Evolutionary conservation across 208 protist genomes (phyloP).

Genomic region (Wallacemonas sp.): DNA sequence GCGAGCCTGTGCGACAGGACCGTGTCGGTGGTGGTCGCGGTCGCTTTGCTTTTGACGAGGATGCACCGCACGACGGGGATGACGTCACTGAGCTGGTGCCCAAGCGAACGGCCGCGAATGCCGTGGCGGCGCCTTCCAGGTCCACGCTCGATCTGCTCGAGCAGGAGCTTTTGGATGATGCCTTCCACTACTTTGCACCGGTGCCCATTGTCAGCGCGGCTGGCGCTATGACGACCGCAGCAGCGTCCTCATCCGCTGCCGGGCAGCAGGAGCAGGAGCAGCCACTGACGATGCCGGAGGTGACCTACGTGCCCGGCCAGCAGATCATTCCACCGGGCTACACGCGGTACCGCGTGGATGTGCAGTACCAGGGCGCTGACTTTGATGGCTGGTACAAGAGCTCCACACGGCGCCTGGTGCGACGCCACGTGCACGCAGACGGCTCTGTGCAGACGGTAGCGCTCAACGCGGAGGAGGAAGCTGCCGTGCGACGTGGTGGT

Average conservation of each 20-base stretch:
- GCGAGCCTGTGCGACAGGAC: background rate
- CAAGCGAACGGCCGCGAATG: background rate
- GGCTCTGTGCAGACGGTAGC: slow-evolving; percentile 8
- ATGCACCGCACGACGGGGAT: too few relatives aligned
- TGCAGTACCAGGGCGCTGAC: slow-evolving; percentile 87
- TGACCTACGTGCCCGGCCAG: slow-evolving; percentile 79
- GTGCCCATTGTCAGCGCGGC: background rate
- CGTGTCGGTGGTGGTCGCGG: background rate
- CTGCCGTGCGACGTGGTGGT: background rate
- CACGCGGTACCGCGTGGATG: slow-evolving; percentile 87
- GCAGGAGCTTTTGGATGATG: slow-evolving; percentile 84
- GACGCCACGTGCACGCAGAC: slow-evolving; percentile 7
- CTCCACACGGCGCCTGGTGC: slow-evolving; percentile 30
- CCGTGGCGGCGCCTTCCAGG: background rate
- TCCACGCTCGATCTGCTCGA: slow-evolving; percentile 47
- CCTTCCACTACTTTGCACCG: slow-evolving; percentile 69
- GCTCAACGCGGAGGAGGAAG: background rate
- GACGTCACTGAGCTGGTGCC: background rate
- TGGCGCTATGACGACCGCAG: too few relatives aligned
- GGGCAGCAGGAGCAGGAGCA: background rate
- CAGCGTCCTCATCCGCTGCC: background rate
- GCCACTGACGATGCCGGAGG: slow-evolving; percentile 12
- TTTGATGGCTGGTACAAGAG: slow-evolving; percentile 90
- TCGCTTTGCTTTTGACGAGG: slow-evolving; percentile 7
- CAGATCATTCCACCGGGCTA: slow-evolving; percentile 76